These are phyloP conservation scores for Leptomonas pyrrhocoris DNA, from an alignment of 208 protist genomes.

Conservation along the genomic window DNA sequence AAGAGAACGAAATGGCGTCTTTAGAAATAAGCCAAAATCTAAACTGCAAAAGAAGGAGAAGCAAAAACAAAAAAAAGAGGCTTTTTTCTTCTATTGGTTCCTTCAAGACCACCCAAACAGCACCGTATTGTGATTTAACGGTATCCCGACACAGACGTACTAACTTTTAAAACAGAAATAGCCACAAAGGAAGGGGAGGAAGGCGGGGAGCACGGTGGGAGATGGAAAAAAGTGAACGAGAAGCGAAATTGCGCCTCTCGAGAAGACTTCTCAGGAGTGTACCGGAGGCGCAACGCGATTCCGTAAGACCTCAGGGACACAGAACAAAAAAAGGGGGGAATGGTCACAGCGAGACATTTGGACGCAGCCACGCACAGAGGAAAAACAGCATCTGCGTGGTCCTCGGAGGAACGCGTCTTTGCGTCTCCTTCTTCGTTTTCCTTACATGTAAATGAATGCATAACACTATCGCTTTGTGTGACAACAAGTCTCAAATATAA, in stretches of 20 bases:
- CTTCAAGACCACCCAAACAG: not conserved
- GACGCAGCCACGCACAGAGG: not conserved
- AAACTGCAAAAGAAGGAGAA: no score
- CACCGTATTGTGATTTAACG: not conserved
- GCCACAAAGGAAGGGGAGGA: not conserved
- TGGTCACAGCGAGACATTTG: not conserved
- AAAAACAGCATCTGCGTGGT: no score
- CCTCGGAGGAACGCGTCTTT: no score
- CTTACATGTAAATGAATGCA: not conserved
- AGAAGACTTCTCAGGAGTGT: no score
- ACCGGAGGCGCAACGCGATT: no score
- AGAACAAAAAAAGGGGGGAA: not conserved
- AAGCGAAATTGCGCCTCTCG: not conserved
- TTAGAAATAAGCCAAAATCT: no score
- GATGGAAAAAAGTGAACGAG: not conserved
- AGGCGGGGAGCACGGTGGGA: not conserved
- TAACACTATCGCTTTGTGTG: no score
- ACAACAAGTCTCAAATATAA: no score
- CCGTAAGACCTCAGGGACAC: no score
- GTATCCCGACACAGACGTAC: no score
- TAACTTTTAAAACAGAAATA: conserved; percentile 2
- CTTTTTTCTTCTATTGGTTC: not conserved
- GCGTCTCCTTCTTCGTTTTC: no score
- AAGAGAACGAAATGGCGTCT: conserved; percentile 14
- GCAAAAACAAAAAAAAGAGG: conserved; percentile 10